phyloP scores from a whole-genome alignment of 2,329 filamentous ascomycete species.

The Penicillium sp. region DNA sequence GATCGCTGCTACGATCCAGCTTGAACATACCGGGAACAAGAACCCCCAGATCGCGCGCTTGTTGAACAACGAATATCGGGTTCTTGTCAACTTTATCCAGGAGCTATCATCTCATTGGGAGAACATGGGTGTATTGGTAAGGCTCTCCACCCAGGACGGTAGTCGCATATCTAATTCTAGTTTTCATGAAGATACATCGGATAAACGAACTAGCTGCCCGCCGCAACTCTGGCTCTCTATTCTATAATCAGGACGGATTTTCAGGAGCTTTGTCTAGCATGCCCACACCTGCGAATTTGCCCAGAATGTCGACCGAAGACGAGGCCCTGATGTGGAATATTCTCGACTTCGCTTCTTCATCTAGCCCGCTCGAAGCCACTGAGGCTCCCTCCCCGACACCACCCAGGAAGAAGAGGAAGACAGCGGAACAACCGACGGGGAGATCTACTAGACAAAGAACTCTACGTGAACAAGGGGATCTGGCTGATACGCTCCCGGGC shows the following conservation, averaged over 20 bases:
- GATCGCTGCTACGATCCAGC: conserved; percentile 31
- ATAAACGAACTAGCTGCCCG: conserved; percentile 24
- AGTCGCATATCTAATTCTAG: neutral
- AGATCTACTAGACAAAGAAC: neutral
- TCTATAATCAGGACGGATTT: conserved; percentile 28
- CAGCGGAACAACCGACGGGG: neutral
- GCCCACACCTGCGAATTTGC: conserved; percentile 28
- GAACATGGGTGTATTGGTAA: conserved; percentile 26
- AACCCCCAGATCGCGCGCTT: conserved; percentile 28
- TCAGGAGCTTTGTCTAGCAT: conserved; percentile 27
- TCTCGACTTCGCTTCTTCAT: conserved; percentile 25
- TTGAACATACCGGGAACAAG: conserved; percentile 29
- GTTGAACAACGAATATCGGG: conserved; percentile 25
- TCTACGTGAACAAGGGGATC: neutral
- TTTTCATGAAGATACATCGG: conserved; percentile 21
- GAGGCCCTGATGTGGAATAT: conserved; percentile 31
- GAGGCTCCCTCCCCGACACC: neutral
- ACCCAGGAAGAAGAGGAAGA: neutral
- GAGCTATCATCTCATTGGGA: conserved; percentile 23
- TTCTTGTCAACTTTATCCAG: conserved; percentile 24
- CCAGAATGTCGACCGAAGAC: conserved; percentile 27
- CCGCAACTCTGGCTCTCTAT: conserved; percentile 28
- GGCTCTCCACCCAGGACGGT: neutral
- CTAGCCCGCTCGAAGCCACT: neutral
- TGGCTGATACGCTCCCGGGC: neutral